Base-by-base conservation (phyloP, 2,329 filamentous ascomycete species). In the Orbilia quercus region DNA sequence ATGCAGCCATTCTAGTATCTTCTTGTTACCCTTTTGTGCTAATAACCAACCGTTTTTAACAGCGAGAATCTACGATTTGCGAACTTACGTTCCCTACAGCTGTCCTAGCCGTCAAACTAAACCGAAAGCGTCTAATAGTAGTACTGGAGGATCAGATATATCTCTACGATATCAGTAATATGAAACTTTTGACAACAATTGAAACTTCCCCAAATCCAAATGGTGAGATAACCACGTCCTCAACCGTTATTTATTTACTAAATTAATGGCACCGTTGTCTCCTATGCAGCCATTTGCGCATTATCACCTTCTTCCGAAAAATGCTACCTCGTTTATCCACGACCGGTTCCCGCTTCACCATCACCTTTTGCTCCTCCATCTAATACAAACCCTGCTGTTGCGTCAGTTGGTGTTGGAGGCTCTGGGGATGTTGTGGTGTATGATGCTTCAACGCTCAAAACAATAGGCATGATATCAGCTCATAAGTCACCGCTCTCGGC, bases 21-120 rank as follows among this genome's bases (percentile, higher is more conserved):
- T 12, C 16, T 23, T 36, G 14, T 20, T 31, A 16, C 14, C 12
- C 48, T 20, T 16, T 22, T 28, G 2, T 20, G 18, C 23, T 53
- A 20, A 62, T 45, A 12, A n/a, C 75, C 58, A 6, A 22, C 14
- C 20, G 9, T 12, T 34, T 44, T 34, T 44, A 25, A 58, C 79
- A 89, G 86, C 84, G 87, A 76, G 85, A 89, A 81, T 89, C 94
- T 44, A 91, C 96, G 71, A 98, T 99, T 80, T 99, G 95, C 86
- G 95, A 99, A 81, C 90, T 99, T 79, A 98, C 94, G 2, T 99
- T 99, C 78, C 94, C 94, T 11, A 96, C 93, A n/a, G 92, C 93
- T 54, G 92, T 99, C 9, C 87, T 98, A 42, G 93, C 94, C 18
- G 92, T 99, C 70, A 91, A 93, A 76, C 84, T 99, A 78, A 99